Evolutionary conservation across 225 moss, liverwort and hornwort species (phyloP).

Genomic region (Thuidium tamariscinum): DNA sequence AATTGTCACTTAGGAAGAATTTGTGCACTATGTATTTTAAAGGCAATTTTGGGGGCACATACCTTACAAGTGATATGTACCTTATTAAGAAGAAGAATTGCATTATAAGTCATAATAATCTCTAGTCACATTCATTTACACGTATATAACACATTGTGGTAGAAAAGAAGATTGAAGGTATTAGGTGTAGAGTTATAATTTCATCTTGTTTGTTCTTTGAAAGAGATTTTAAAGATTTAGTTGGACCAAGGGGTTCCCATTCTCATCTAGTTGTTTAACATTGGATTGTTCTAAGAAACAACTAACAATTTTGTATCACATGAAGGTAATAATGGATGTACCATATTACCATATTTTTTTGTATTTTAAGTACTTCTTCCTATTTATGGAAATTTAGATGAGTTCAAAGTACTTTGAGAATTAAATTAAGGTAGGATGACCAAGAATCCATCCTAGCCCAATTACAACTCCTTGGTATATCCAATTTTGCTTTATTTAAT

Average conservation of each 20-base stretch:
- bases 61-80: not conserved
- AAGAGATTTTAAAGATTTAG: not conserved
- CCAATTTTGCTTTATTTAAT: too few species aligned
- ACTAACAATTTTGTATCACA: not conserved
- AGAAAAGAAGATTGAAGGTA: not conserved
- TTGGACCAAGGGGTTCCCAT: not conserved
- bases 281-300: not conserved
- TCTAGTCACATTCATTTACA: not conserved
- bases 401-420: not conserved
- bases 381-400: not conserved
- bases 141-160: not conserved
- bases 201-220: not conserved
- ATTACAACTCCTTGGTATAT: too few species aligned
- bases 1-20: not conserved
- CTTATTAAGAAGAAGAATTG: not conserved
- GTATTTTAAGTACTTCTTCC: not conserved
- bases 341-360: not conserved
- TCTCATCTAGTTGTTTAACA: not conserved
- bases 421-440: too few species aligned
- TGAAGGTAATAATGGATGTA: not conserved
- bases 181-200: not conserved
- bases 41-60: accelerated
- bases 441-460: too few species aligned
- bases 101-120: not conserved
- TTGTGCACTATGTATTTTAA: not conserved